These are phyloP conservation scores for Hippophae tibetana DNA, from an alignment of 306 rosid genomes.

Conservation along the genomic window DNA sequence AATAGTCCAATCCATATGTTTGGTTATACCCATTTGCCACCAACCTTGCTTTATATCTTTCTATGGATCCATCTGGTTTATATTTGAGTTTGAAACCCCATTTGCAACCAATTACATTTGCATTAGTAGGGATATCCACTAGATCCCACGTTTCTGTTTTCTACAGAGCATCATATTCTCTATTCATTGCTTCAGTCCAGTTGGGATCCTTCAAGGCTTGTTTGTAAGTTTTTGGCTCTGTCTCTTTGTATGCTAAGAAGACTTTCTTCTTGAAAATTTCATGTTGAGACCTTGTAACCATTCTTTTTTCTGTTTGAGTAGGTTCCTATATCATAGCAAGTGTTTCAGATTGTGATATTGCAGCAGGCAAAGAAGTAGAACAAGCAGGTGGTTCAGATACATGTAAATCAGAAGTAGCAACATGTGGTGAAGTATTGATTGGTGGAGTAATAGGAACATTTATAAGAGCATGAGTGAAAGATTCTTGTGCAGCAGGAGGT, in stretches of 20 bases:
- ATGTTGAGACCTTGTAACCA: not conserved
- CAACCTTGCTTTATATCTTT: not conserved
- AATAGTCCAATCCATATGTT: not conserved
- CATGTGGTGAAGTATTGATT: not conserved
- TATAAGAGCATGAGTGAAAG: not conserved
- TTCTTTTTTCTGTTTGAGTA: not conserved
- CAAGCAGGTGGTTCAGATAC: not conserved
- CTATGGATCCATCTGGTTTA: no score
- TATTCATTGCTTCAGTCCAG: no score
- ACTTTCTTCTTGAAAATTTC: no score
- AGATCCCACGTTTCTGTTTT: no score
- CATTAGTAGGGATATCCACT: no score
- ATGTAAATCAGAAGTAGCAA: not conserved
- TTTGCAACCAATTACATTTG: no score
- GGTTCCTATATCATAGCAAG: not conserved
- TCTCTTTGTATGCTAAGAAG: not conserved
- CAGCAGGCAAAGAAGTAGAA: not conserved
- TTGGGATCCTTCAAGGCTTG: no score
- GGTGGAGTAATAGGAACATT: not conserved
- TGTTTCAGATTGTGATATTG: not conserved
- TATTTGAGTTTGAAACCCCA: no score
- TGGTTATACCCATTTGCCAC: not conserved
- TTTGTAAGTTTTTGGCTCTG: not conserved
- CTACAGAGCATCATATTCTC: no score
- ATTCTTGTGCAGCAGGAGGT: not conserved